Base-by-base conservation (phyloP, 2,329 filamentous ascomycete genomes). In the Trichoderma breve region DNA sequence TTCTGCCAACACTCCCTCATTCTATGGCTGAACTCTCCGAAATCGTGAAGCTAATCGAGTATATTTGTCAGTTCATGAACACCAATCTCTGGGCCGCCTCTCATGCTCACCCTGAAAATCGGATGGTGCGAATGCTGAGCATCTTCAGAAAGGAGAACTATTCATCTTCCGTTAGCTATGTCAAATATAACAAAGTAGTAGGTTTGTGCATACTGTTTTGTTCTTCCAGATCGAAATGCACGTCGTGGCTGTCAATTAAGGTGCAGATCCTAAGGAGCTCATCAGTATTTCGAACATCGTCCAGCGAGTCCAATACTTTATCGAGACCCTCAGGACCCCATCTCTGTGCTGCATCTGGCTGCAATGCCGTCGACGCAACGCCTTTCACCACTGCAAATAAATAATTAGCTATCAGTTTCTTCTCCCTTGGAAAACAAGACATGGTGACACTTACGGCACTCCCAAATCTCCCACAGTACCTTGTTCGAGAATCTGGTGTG, bases 191-290 rank as follows among this genome's bases (percentile, higher is more conserved):
- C 28, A 8, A 5, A n/a, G 1, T 12, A 28, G 2, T 1, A 30
- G 2, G 7, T 26, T 24, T 30, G 3, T 12, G 71, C 74, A 26
- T 75, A 81, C 80, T 73, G 32, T 81, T 81, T 3, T 73, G 55
- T 53, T 76, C 75, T 61, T 81, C 80, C 5, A 80, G 60, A 60
- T 80, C 79, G 7, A 78, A 72, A 61, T 80, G 79, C 32, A 80
- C 70, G 55, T 80, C 78, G 53, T 80, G 76, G 1, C 73, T 71
- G n/a, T 75, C 64, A 6, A 72, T 36, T 4, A 75, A 34, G 30
- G 30, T 47, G 15, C 47, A 32, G 21, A 76, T 72, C 3, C 43
- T 32, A 1, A 66, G 18, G 2, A 74, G 24, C 4, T 51, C 11
- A 9, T 57, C n/a, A 2, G 62, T 32, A n/a, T 71, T 15, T 12